Conservation (phyloP, 768 basidiomycete species). For the Russula sp. region DNA sequence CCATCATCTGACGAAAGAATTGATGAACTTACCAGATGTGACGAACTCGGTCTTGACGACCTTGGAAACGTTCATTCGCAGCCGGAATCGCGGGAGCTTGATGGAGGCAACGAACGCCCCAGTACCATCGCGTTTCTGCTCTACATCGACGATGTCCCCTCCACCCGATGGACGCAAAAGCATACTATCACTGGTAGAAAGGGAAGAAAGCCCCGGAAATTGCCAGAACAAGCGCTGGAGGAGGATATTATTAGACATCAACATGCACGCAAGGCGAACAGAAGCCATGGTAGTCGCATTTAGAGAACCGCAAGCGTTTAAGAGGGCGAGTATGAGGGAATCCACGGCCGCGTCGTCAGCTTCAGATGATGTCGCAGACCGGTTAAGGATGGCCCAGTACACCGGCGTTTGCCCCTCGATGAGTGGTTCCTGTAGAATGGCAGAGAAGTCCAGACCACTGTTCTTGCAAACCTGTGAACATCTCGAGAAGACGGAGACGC, state of each 20-base stretch:
- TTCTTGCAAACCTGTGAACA: conserved; percentile 53
- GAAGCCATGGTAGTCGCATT: conserved; percentile 32
- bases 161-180: conserved; percentile 35
- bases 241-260: conserved; percentile 50
- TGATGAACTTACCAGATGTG: conserved; percentile 37
- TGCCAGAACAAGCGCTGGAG: conserved; percentile 49
- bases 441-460: conserved; percentile 42
- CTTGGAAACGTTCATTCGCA: conserved; percentile 59
- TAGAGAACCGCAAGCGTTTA: conserved; percentile 36
- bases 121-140: conserved; percentile 31
- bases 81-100: conserved; percentile 52
- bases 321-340: conserved; percentile 42
- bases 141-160: conserved; percentile 44
- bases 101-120: conserved; percentile 50
- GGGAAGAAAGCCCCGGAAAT: conserved; percentile 43
- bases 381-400: conserved; percentile 66
- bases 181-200: conserved; percentile 45
- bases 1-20: neutral
- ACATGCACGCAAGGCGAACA: conserved; percentile 57
- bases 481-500: conserved; percentile 43
- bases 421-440: conserved; percentile 51
- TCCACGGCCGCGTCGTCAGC: conserved; percentile 14
- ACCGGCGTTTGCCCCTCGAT: conserved; percentile 60
- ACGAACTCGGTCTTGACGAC: conserved; percentile 56
- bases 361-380: conserved; percentile 25